Conservation (phyloP, 805 yeast genomes). For the Ascoidea rubescens region DNA sequence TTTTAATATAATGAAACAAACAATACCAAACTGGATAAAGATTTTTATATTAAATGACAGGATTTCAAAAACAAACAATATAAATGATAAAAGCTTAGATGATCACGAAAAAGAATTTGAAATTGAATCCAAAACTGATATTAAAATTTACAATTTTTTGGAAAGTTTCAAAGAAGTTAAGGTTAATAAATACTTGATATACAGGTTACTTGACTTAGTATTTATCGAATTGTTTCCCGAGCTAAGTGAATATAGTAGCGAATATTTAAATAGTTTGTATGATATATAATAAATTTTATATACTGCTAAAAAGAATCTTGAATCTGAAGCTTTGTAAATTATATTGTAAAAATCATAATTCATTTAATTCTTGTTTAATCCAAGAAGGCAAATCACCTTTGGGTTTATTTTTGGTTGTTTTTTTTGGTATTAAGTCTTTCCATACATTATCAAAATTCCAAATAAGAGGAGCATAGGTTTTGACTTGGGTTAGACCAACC, state of each 20-base stretch:
- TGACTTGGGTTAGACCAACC: conserved; percentile 17
- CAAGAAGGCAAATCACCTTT: background rate
- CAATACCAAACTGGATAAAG: conserved; percentile 13
- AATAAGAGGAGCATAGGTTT: conserved; percentile 6
- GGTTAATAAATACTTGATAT: conserved; percentile 29
- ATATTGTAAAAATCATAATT: too few species aligned
- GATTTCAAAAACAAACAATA: conserved; percentile 12
- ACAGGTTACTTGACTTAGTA: conserved; percentile 27
- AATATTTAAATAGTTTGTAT: too few species aligned
- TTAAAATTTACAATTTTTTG: conserved; percentile 15
- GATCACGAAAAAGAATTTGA: conserved; percentile 10
- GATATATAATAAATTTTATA: too few species aligned
- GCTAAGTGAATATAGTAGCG: conserved; percentile 6
- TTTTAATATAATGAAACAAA: conserved; percentile 13
- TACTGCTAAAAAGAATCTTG: too few species aligned
- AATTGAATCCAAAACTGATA: conserved; percentile 7
- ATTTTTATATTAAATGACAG: conserved; percentile 11
- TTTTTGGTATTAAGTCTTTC: background rate
- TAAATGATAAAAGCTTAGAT: conserved; percentile 9
- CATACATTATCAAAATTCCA: conserved; percentile 5
- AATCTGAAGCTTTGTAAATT: too few species aligned
- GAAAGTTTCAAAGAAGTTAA: conserved; percentile 21
- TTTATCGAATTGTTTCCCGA: conserved; percentile 27
- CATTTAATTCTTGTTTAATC: background rate
- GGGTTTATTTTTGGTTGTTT: too few species aligned